Conservation (phyloP, 2,329 filamentous ascomycete genomes). For the Colletotrichum camelliae region DNA sequence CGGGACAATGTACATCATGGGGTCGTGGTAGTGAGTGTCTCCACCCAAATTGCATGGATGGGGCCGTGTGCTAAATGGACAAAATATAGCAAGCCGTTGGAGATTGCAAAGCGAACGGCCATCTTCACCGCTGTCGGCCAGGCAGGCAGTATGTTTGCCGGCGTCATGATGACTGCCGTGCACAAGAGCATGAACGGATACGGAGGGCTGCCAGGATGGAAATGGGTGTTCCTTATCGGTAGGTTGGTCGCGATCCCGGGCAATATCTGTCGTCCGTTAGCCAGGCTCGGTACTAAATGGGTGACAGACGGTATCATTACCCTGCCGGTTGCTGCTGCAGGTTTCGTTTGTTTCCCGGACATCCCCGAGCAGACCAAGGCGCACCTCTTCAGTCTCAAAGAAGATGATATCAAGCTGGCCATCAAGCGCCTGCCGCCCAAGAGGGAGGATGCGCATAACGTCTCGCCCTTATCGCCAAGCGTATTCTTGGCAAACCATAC, state of each 20-base stretch:
- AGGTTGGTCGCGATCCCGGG: background rate
- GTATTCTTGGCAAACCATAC: conserved; percentile 30
- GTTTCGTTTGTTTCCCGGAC: conserved; percentile 55
- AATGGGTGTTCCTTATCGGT: conserved; percentile 46
- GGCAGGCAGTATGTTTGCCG: conserved; percentile 64
- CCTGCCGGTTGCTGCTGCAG: conserved; percentile 55
- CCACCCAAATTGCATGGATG: conserved; percentile 25
- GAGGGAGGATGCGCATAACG: conserved; percentile 36
- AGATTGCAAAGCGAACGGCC: conserved; percentile 66
- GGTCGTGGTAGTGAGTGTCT: conserved; percentile 59
- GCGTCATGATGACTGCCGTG: conserved; percentile 58
- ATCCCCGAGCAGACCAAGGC: conserved; percentile 45
- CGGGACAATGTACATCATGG: conserved; percentile 47
- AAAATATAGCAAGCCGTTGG: conserved; percentile 45
- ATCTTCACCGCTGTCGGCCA: conserved; percentile 67
- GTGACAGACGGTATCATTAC: conserved; percentile 53
- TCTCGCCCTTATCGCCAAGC: conserved; percentile 31
- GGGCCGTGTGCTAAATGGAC: background rate
- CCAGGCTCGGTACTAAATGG: background rate
- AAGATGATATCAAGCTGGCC: conserved; percentile 30
- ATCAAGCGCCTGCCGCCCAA: conserved; percentile 34
- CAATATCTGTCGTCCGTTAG: background rate
- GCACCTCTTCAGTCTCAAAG: conserved; percentile 33
- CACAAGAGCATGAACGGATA: conserved; percentile 43
- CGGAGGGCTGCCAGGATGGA: conserved; percentile 53